Evolutionary conservation across 2,329 filamentous ascomycete species (phyloP), one percentile per base, ranked within the genome.

Genomic region (Fusarium succisae): DNA sequence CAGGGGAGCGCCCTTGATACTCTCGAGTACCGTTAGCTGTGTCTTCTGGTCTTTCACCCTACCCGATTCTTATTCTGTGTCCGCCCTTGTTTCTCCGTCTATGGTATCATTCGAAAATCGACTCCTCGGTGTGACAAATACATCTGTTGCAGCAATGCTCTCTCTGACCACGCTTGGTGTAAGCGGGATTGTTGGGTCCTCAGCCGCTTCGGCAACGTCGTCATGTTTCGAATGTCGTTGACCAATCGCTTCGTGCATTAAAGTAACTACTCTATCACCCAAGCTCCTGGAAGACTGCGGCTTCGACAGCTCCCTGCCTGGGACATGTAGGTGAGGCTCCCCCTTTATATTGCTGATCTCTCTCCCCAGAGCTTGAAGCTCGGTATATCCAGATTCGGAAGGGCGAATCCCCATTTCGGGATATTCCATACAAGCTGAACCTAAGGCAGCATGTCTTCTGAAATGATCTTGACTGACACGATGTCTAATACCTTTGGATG

Each of bases 321-420:
- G 35, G 20, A 15, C 24, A 9, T 56, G 28, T 10, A 54, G 13
- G 12, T 41, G 47, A 18, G 37, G n/a, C 13, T 50, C 61, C 5
- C 64, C 70, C 47, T 70, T 78, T n/a, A 78, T 60, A 28, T 67
- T 66, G 18, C 44, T 53, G 17, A 79, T 77, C 38, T 78, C 74
- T 43, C 50, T 71, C 22, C 69, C 70, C 13, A 78, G 51, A 6
- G 62, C 74, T 28, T 74, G 62, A 17, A 78, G 66, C 37, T 78
- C 77, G 32, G 69, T 47, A 24, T 73, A 73, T 13, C 77, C 76
- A 24, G 72, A 75, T 28, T 67, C 69, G 10, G 72, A 75, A 39
- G 75, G 75, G 11, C 71, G 64, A 26, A 77, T 77, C 26, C 73
- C 70, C 48, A 78, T 74, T 44, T 78, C 72, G n/a, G 77, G 75